These are phyloP conservation scores for Botryosphaeria dothidea DNA, from an alignment of 2,329 filamentous ascomycete species.

Conservation along the genomic window DNA sequence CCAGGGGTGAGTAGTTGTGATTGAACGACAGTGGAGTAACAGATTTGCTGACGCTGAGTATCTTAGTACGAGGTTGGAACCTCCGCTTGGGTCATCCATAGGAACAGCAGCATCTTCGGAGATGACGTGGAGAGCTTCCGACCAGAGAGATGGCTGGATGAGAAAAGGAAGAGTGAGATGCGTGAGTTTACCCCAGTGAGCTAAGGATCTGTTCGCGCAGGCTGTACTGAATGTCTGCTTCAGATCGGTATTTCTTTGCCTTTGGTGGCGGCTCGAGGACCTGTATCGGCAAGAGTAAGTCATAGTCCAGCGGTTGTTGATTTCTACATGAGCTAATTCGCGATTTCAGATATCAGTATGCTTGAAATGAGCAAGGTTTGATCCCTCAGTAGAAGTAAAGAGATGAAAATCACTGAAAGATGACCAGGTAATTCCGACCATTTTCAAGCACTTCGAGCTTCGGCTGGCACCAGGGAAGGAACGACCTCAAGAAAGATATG, in stretches of 20 bases:
- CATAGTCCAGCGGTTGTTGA: not conserved
- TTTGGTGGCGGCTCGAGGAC: not conserved
- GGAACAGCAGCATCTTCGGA: constrained; percentile 42
- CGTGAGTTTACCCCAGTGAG: not conserved
- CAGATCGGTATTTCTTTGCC: not conserved
- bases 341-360: not conserved
- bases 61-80: constrained; percentile 39
- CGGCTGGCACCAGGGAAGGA: not conserved
- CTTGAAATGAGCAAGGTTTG: not conserved
- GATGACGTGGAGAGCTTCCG: constrained; percentile 40
- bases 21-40: too few relatives aligned
- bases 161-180: constrained; percentile 24
- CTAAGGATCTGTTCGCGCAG: not conserved
- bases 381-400: too few relatives aligned
- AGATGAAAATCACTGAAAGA: too few relatives aligned
- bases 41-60: not conserved
- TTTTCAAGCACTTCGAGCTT: not conserved
- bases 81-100: constrained; percentile 47
- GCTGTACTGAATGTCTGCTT: not conserved
- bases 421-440: not conserved
- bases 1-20: constrained; percentile 32
- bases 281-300: not conserved
- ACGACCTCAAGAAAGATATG: not conserved
- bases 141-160: constrained; percentile 49
- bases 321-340: not conserved